Evolutionary conservation across 1,284 basidiomycete species (phyloP), one percentile per base, ranked within the genome.

Genomic region (Mrakiaceae sp.): DNA sequence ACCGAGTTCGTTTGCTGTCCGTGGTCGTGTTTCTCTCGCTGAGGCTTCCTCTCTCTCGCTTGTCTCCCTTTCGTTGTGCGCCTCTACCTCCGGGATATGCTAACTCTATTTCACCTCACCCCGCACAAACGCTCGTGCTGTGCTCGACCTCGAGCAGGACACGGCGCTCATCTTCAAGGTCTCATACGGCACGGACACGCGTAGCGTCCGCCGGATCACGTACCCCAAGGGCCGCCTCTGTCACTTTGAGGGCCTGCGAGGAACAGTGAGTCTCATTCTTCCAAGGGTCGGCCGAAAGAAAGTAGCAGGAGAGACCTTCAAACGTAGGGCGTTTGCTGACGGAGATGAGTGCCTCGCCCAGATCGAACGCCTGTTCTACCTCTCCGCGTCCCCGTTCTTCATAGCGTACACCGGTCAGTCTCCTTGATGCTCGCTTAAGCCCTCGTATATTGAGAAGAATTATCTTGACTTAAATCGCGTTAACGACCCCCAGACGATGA

Each of bases 311-410:
- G 16, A 5, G 11, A 44, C 11, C 56, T n/a, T 14, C 44, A 44
- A 27, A 27, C 46, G 16, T 49, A 44, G 14, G 14, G 7, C 42
- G 3, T 16, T 44, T 54, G 43, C 58, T 64, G 50, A 60, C 42
- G 48, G 7, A 1, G n/a, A 39, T 61, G 5, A 5, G 44, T 27
- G 2, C 27, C 39, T 52, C 42, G 60, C 44, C 49, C 68, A 92
- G 90, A 82, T 93, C 49, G 87, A 88, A 70, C 84, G 90, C 72
- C 86, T 85, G 67, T 93, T 90, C 73, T 81, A 85, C 1, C 81
- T 92, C n/a, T 83, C 80, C 52, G 81, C 82, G 1, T 82, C 82
- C 2, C 77, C 82, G 6, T 93, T 87, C 72, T 79, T 78, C 4
- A 85, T 95, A 66, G 80, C 84, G 7, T 94, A 91, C 75, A 87